A percentile compares a stretch with the other conserved stretches of the same genome.
phyloP scores from a whole-genome alignment of 2,329 filamentous ascomycete genomes.

The Microdochium bolleyi region DNA sequence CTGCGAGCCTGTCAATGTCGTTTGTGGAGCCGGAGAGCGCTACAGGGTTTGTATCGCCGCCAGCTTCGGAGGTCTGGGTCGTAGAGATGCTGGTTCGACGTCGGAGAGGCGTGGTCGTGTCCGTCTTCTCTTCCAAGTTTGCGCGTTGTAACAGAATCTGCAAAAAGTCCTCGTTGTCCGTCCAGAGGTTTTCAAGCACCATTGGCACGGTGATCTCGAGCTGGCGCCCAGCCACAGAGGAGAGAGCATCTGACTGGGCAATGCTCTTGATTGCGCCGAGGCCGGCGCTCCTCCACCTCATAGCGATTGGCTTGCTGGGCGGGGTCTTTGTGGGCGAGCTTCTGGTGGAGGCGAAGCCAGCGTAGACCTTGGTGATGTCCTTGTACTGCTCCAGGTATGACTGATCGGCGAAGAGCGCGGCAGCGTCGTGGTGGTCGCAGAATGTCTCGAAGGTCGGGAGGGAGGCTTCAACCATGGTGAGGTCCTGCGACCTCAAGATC shows the following conservation, averaged over 20 bases:
- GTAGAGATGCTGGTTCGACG: constrained; percentile 75
- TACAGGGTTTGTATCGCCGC: constrained; percentile 55
- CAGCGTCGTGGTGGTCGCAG: constrained; percentile 81
- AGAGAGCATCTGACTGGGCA: constrained; percentile 70
- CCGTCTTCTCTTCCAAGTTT: constrained; percentile 59
- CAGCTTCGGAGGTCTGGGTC: constrained; percentile 61
- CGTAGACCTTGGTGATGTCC: constrained; percentile 72
- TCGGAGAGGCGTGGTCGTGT: constrained; percentile 53
- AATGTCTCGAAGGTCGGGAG: constrained; percentile 81
- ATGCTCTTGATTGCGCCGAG: constrained; percentile 75
- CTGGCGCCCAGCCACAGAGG: constrained; percentile 67
- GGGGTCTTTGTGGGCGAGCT: constrained; percentile 40
- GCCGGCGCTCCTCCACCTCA: constrained; percentile 70
- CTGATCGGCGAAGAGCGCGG: constrained; percentile 77
- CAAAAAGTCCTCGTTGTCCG: constrained; percentile 63
- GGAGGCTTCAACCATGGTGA: constrained; percentile 88
- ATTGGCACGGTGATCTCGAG: constrained; percentile 74
- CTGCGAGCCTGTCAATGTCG: constrained; percentile 82
- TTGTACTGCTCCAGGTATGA: constrained; percentile 77
- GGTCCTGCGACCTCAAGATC: constrained; percentile 77
- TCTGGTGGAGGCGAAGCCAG: constrained; percentile 65
- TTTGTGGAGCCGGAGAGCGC: constrained; percentile 74
- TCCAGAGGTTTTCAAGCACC: constrained; percentile 80
- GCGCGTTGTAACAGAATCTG: constrained; percentile 59
- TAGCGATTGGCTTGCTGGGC: constrained; percentile 62